phyloP scores from a whole-genome alignment of 192 early-diverging fungal genomes.

The Coemansia sp. region DNA sequence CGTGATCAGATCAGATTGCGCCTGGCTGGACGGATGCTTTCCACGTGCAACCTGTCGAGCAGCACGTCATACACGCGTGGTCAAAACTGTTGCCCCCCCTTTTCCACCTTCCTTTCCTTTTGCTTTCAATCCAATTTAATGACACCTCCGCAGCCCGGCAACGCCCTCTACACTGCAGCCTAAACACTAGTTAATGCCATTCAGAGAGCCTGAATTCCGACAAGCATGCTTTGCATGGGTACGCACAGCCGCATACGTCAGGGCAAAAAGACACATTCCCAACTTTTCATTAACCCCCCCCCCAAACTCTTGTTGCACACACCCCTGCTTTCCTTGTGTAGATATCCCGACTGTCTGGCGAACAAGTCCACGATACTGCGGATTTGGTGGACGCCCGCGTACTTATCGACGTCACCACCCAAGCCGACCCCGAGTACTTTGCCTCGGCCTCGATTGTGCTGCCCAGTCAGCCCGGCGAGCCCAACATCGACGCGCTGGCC shows the following conservation, averaged over 20 bases:
- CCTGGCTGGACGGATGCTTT: neutral
- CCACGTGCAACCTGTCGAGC: neutral
- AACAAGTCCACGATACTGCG: conserved; percentile 9
- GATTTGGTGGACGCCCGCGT: conserved; percentile 40
- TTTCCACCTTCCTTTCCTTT: neutral
- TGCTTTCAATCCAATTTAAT: neutral
- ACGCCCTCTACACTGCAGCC: neutral
- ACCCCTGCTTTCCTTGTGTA: conserved; percentile 1
- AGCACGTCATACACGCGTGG: neutral
- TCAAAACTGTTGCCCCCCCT: neutral
- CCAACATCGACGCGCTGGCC: conserved; percentile 42
- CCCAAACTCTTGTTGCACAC: neutral
- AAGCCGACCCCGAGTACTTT: conserved; percentile 49
- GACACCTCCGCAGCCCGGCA: neutral
- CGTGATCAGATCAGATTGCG: neutral
- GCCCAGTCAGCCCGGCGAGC: conserved; percentile 12
- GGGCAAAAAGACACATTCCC: neutral
- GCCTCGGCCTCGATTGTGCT: conserved; percentile 44
- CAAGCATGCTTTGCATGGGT: conserved; percentile 38
- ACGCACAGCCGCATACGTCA: no score
- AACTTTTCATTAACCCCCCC: no score
- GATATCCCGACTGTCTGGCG: conserved; percentile 25
- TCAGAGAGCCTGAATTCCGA: conserved; percentile 25
- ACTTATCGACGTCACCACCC: conserved; percentile 32
- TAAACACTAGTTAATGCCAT: conserved; percentile 13